Conservation (phyloP, 2,329 filamentous ascomycete species). For the Penicillium polonicum region DNA sequence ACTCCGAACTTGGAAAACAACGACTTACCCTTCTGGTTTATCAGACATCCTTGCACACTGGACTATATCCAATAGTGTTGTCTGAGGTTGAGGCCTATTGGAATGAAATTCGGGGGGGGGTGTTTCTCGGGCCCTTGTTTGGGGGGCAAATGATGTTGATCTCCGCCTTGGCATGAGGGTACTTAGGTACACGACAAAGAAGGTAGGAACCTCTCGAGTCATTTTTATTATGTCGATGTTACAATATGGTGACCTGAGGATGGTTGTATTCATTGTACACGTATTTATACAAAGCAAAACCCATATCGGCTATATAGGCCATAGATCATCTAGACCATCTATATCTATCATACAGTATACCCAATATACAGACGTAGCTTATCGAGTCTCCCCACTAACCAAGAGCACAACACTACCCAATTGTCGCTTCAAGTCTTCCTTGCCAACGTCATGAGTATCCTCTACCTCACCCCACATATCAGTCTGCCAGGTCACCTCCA, state of each 20-base stretch:
- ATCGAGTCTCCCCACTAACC: conserved; percentile 59
- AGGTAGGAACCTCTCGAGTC: neutral
- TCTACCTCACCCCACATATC: conserved; percentile 94
- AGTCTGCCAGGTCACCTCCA: conserved; percentile 91
- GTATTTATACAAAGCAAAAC: conserved; percentile 2
- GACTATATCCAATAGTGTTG: neutral
- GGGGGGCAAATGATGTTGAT: conserved; percentile 12
- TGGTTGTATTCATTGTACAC: conserved; percentile 1
- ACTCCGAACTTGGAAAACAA: neutral
- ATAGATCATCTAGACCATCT: neutral
- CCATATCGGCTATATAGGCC: neutral
- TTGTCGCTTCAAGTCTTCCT: conserved; percentile 83
- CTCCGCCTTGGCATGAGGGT: conserved; percentile 12
- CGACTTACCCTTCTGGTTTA: conserved; percentile 26
- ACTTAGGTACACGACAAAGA: neutral
- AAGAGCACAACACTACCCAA: conserved; percentile 82
- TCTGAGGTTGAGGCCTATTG: neutral
- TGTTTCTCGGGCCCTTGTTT: conserved; percentile 1
- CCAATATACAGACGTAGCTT: conserved; percentile 5
- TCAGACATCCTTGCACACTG: conserved; percentile 19
- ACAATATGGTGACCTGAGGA: neutral
- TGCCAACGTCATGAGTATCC: conserved; percentile 95
- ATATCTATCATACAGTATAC: conserved; percentile 12
- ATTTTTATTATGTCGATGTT: neutral
- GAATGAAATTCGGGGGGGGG: neutral